Percentiles rank a stretch among this genome's conserved stretches.
phyloP scores from a whole-genome alignment of 768 basidiomycete species.

The Psilocybe sp. region DNA sequence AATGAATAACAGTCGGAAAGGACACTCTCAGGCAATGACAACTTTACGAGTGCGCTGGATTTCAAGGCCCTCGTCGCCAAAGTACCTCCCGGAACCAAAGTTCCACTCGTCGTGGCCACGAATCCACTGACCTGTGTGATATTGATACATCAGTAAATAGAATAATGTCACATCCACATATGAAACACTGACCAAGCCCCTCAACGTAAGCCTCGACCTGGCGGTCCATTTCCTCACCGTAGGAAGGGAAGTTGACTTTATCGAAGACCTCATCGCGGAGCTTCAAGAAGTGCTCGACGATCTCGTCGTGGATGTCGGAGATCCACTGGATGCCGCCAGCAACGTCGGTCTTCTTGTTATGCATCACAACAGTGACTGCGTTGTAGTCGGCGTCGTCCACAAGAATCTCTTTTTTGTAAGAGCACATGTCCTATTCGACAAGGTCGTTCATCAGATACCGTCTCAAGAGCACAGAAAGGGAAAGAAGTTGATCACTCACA shows the following conservation, averaged over 20 bases:
- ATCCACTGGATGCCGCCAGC: constrained; percentile 10
- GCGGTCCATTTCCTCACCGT: constrained; percentile 6
- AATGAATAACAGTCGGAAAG: no score
- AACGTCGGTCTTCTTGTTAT: constrained; percentile 6
- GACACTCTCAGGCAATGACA: constrained; percentile 1
- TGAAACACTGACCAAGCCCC: background rate
- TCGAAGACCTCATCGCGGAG: constrained; percentile 2
- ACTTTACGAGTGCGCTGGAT: constrained; percentile 10
- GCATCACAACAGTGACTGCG: constrained; percentile 8
- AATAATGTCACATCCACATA: no score
- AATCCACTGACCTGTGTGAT: constrained; percentile 7
- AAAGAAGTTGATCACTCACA: background rate
- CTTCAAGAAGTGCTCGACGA: constrained; percentile 6
- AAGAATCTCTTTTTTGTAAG: constrained; percentile 6
- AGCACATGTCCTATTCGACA: constrained; percentile 7
- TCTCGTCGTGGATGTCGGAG: constrained; percentile 3
- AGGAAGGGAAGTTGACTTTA: constrained; percentile 6
- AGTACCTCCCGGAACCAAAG: constrained; percentile 5
- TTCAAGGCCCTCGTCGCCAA: constrained; percentile 6
- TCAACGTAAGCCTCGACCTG: constrained; percentile 5
- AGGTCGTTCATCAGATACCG: background rate
- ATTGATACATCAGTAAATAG: background rate
- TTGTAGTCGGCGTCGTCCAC: constrained; percentile 9
- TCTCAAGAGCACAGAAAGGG: background rate
- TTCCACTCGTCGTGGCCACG: constrained; percentile 12